Evolutionary conservation across 306 rosid species (phyloP), one percentile per base, ranked within the genome.

Genomic region (Trifolium repens): DNA sequence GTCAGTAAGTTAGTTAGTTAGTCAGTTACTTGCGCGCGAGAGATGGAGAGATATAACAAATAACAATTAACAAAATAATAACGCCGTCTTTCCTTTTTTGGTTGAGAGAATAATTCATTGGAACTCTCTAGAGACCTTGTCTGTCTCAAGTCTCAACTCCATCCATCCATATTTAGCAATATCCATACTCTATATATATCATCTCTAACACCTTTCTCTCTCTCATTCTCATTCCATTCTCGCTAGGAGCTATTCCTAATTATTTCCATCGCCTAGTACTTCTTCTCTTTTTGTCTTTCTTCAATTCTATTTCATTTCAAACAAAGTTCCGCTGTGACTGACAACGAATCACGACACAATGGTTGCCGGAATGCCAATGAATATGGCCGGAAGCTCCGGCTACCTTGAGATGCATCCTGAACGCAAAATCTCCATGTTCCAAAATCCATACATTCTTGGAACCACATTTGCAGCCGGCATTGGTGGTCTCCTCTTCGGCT

Each of bases 401-500:
- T 49, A 49, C 54, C 17, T 49, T 6, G 54, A 49, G 54, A 26
- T 26, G 77, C 61, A 75, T 53, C 80, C 80, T 2, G 78, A 79
- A 3, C 65, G 68, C 0, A 72, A 26, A 30, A 79, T 73, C 1
- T 12, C 65, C 35, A 1, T 79, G 9, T 73, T 67, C 5, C 71
- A 73, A 39, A 73, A 66, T 14, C 24, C 79, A 22, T 76, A 75
- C 55, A 43, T 81, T 13, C 37, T 81, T 15, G 68, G 69, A 30
- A 72, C 72, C 60, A 53, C 84, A 4, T 63, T 81, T 3, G 60
- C 81, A 0, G 81, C 78, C 0, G 78, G 81, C 64, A 72, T 81
- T 8, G 80, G 84, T 4, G 77, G 84, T 55, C 77, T 80, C 52
- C 68, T 80, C 8, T 80, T 60, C 3, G 84, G 84, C 39, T 81